These are phyloP conservation scores for Starmerella tilneyi DNA, from an alignment of 805 yeast species.

Conservation along the genomic window DNA sequence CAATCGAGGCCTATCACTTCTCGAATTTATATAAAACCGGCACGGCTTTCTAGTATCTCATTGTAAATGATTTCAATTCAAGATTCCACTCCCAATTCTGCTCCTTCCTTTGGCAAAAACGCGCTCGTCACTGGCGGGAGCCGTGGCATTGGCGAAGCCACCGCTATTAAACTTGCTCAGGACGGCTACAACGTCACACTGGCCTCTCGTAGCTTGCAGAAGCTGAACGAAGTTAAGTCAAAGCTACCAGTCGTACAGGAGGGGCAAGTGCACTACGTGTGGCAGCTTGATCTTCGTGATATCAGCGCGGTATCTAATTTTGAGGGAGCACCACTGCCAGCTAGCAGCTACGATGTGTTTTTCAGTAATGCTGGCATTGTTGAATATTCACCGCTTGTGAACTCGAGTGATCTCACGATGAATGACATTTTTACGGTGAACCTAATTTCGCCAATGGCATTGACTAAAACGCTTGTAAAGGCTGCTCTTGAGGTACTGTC, in stretches of 20 bases:
- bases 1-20: no score
- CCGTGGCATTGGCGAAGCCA: conserved; percentile 41
- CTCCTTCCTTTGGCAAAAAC: no score
- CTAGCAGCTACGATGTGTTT: conserved; percentile 25
- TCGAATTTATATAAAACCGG: no score
- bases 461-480: conserved; percentile 44
- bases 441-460: conserved; percentile 48
- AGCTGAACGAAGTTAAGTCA: conserved; percentile 59
- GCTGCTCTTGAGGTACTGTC: conserved; percentile 36
- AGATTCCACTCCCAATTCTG: no score
- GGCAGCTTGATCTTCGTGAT: conserved; percentile 18
- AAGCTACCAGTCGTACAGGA: conserved; percentile 76
- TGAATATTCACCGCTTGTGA: conserved; percentile 43
- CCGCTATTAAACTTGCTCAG: conserved; percentile 42
- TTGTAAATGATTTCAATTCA: no score
- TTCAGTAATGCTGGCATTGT: conserved; percentile 52
- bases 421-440: conserved; percentile 43
- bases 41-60: no score
- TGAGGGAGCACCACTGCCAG: conserved; percentile 32
- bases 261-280: conserved; percentile 64
- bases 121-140: neutral
- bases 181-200: conserved; percentile 46
- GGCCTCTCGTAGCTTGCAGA: conserved; percentile 39
- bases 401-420: conserved; percentile 37
- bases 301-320: conserved; percentile 3